Evolutionary conservation across 2,329 filamentous ascomycete species (phyloP), one percentile per base, ranked within the genome.

Genomic region (Sclerotinia spermophila): DNA sequence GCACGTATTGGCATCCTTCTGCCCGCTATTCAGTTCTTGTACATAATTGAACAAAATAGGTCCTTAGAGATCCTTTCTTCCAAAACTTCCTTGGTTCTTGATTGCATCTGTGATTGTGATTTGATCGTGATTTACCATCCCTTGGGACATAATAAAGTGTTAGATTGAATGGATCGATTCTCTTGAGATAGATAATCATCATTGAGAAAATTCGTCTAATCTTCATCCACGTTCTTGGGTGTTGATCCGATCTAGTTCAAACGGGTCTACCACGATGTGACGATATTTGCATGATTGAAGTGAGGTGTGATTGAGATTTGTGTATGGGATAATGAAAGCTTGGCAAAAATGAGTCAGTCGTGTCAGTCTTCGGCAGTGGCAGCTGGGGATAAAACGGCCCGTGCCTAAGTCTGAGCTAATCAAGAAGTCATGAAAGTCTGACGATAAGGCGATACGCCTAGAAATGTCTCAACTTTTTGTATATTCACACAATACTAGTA

Each of bases 21-120:
- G 27, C 40, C 15, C 48, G 42, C 56, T 27, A 38, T 69, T 69
- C 68, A 69, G 5, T 69, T 69, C 68, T 42, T 69, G 59, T 69
- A 69, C 35, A 69, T 69, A 69, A 27, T 69, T 69, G 19, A 48
- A 69, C 33, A 40, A 15, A 53, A 51, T 40, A 1, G 44, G 67
- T 35, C 62, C 67, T 27, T 51, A 24, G n/a, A 48, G 66, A 48
- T 68, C 56, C 40, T 53, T 69, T 62, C 19, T 44, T 44, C 60
- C 21, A 65, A 44, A 35, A 55, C 27, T 65, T 64, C 13, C 42
- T 62, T 27, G 21, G 8, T 61, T 68, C 44, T 17, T 56, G 35
- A 30, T 33, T 67, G 64, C 27, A 55, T 44, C 48, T 53, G 27
- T 27, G 58, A 40, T 33, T n/a, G 48, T 65, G 38, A 21, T 27